Evolutionary conservation across 371 early-diverging fungal species (phyloP).

Genomic region (Apophysomyces elegans): DNA sequence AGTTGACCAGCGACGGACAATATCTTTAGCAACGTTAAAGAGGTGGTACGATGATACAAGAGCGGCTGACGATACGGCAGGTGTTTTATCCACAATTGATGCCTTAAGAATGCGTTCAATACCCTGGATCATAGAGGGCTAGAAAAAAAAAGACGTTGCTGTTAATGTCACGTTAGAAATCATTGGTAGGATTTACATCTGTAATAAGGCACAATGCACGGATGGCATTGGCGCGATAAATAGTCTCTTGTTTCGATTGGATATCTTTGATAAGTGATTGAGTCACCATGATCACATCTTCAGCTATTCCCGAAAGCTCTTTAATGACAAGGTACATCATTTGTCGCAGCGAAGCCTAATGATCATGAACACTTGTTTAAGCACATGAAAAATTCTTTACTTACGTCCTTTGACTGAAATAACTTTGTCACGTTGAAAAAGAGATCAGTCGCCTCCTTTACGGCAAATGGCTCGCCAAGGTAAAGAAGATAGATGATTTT

Average conservation of each 20-base stretch:
- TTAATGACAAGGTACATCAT: constrained; percentile 97
- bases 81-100: constrained; percentile 95
- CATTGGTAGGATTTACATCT: constrained; percentile 67
- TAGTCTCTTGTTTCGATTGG: constrained; percentile 88
- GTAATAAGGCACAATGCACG: constrained; percentile 95
- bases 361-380: background rate
- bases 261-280: constrained; percentile 96
- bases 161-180: background rate
- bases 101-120: constrained; percentile 97
- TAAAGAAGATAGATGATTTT: constrained; percentile 94
- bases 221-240: constrained; percentile 94
- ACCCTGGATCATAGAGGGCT: constrained; percentile 93
- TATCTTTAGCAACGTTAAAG: constrained; percentile 81
- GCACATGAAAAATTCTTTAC: constrained; percentile 17
- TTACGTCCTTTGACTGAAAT: constrained; percentile 95
- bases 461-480: constrained; percentile 85
- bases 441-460: constrained; percentile 94
- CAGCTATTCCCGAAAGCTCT: constrained; percentile 89
- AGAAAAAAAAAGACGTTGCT: background rate
- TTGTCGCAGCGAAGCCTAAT: constrained; percentile 88
- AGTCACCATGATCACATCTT: constrained; percentile 98
- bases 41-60: constrained; percentile 92
- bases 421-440: constrained; percentile 98
- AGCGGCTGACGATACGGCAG: constrained; percentile 90
- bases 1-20: constrained; percentile 88